Evolutionary conservation across 2,329 filamentous ascomycete species (phyloP).

Genomic region (Nigrograna mackinnonii): DNA sequence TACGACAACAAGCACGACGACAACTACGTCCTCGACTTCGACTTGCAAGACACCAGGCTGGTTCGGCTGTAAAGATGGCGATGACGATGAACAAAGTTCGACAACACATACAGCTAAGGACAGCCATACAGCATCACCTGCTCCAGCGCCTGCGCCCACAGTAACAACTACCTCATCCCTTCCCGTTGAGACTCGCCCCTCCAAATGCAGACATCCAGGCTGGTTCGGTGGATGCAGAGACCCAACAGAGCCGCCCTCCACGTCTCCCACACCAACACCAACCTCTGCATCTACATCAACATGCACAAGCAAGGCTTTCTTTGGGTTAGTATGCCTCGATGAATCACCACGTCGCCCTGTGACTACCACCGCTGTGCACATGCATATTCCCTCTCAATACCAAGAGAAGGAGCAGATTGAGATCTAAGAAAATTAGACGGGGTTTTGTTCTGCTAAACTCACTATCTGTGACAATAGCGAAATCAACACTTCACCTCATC

Average conservation of each 20-base stretch:
- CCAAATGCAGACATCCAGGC: conserved; percentile 48
- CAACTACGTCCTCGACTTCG: conserved; percentile 35
- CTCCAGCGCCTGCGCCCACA: conserved; percentile 27
- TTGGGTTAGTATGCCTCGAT: too few relatives aligned
- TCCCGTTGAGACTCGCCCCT: conserved; percentile 37
- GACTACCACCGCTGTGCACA: too few relatives aligned
- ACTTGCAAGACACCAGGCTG: conserved; percentile 62
- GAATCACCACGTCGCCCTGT: too few relatives aligned
- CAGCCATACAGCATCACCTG: conserved; percentile 13
- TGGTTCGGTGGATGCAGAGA: conserved; percentile 57
- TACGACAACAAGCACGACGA: conserved; percentile 50
- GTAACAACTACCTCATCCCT: conserved; percentile 31
- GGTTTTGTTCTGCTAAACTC: too few relatives aligned
- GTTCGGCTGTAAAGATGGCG: conserved; percentile 65
- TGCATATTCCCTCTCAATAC: too few relatives aligned
- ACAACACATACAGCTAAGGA: conserved; percentile 21
- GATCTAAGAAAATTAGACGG: too few relatives aligned
- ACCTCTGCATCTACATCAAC: too few relatives aligned
- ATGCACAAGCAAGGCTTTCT: too few relatives aligned
- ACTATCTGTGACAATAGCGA: too few relatives aligned
- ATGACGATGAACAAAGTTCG: conserved; percentile 12
- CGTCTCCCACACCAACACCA: not conserved
- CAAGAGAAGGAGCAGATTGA: too few relatives aligned
- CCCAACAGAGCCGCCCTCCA: conserved; percentile 38
- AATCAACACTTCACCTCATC: too few relatives aligned